These are phyloP conservation scores for Talaromyces albobiverticillius DNA, from an alignment of 2,329 filamentous ascomycete species.

Conservation along the genomic window DNA sequence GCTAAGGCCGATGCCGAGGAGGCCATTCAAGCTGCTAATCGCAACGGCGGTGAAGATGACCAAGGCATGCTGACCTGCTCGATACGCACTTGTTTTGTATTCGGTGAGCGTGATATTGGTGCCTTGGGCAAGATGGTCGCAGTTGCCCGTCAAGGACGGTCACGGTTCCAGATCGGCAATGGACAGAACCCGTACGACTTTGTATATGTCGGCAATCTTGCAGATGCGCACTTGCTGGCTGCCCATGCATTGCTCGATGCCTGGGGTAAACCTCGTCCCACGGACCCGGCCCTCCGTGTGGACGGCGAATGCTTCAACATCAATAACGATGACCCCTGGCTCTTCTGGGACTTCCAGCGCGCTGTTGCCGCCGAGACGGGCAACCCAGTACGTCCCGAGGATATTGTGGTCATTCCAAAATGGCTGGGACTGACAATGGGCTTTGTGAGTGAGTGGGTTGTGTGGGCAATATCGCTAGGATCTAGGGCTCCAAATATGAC, in stretches of 20 bases:
- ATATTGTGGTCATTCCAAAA: conserved; percentile 39
- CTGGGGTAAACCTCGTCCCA: conserved; percentile 54
- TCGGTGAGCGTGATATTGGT: conserved; percentile 84
- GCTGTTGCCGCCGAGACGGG: conserved; percentile 66
- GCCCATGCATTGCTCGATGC: conserved; percentile 67
- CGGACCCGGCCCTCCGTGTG: conserved; percentile 65
- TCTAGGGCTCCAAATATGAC: conserved; percentile 46
- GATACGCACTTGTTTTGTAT: conserved; percentile 82
- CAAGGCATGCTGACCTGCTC: conserved; percentile 70
- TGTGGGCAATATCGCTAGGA: conserved; percentile 35
- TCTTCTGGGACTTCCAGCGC: conserved; percentile 86
- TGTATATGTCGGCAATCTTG: conserved; percentile 66
- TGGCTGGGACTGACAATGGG: conserved; percentile 33
- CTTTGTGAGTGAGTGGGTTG: conserved; percentile 24
- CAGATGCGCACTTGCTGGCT: conserved; percentile 79
- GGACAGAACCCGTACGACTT: conserved; percentile 68
- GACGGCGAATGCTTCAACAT: conserved; percentile 88
- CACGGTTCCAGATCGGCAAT: conserved; percentile 73
- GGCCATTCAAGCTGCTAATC: conserved; percentile 74
- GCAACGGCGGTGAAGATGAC: conserved; percentile 33
- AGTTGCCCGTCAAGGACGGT: conserved; percentile 38
- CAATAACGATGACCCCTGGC: conserved; percentile 82
- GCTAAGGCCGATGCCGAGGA: conserved; percentile 72
- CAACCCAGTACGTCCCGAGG: conserved; percentile 37
- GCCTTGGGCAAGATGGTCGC: conserved; percentile 55